A percentile compares a stretch with the other conserved stretches of the same genome.
Evolutionary conservation across 331 rosid genomes (phyloP).

Genomic region (Dryas integrifolia): DNA sequence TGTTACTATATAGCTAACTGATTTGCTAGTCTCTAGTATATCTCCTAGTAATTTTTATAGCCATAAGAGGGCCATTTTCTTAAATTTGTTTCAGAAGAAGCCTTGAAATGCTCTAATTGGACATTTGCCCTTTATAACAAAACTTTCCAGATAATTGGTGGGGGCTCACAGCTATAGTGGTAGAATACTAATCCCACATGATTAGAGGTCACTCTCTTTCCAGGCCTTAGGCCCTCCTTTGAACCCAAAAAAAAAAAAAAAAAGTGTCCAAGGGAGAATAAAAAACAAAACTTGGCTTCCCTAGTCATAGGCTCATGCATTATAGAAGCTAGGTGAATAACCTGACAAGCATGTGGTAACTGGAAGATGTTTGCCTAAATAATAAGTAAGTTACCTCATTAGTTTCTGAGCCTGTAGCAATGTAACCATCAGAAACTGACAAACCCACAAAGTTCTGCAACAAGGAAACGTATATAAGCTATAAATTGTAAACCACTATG

Average conservation of each 20-base stretch:
- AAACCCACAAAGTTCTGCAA: slow-evolving; percentile 95
- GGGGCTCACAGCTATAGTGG: neutral
- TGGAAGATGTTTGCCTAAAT: neutral
- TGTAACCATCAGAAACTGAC: slow-evolving; percentile 86
- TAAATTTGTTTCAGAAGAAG: neutral
- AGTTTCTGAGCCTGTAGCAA: slow-evolving; percentile 98
- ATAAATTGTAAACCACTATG: neutral
- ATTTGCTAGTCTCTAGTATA: neutral
- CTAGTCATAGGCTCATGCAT: neutral
- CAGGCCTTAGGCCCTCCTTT: neutral
- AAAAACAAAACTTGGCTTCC: neutral
- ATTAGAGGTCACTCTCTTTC: slow-evolving; percentile 1
- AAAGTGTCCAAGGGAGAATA: neutral
- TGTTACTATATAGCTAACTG: neutral
- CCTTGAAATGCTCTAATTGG: neutral
- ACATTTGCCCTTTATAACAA: neutral
- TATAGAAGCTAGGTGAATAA: slow-evolving; percentile 9
- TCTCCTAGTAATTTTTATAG: neutral
- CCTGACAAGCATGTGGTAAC: neutral
- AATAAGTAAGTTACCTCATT: slow-evolving; percentile 67
- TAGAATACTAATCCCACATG: neutral
- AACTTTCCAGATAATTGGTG: neutral
- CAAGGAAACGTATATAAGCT: slow-evolving; percentile 21
- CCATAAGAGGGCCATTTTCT: neutral
- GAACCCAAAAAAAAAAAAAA: neutral